Evolutionary conservation across 805 yeast genomes (phyloP).

Genomic region (Brettanomyces sp.): DNA sequence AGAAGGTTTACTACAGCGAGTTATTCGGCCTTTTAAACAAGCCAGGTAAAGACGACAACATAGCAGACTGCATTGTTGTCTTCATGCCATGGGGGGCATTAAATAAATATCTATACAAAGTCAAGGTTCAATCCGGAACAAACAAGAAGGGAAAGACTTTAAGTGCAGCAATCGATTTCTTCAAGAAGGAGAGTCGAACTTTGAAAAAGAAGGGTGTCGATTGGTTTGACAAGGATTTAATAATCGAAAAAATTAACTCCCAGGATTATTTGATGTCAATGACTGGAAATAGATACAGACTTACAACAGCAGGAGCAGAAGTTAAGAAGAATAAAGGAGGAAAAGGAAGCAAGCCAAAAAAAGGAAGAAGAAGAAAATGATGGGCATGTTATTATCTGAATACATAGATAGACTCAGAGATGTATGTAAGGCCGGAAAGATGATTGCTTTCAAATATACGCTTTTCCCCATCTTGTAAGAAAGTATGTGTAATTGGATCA

Average conservation of each 20-base stretch:
- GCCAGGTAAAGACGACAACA: slow-evolving; percentile 39
- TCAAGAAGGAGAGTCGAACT: slow-evolving; percentile 29
- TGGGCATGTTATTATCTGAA: neutral
- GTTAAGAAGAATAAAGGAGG: slow-evolving; percentile 7
- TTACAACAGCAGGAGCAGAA: slow-evolving; percentile 44
- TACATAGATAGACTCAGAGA: neutral
- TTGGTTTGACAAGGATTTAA: slow-evolving; percentile 63
- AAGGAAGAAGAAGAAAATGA: slow-evolving; percentile 13
- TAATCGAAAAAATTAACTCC: slow-evolving; percentile 47
- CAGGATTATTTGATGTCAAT: slow-evolving; percentile 58
- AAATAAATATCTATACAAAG: slow-evolving; percentile 65
- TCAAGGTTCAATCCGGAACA: slow-evolving; percentile 70
- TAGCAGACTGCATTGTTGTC: slow-evolving; percentile 64
- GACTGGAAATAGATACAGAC: slow-evolving; percentile 64
- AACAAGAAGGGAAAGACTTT: slow-evolving; percentile 85
- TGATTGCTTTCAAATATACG: too few relatives aligned
- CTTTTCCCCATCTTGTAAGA: too few relatives aligned
- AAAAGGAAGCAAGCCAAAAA: slow-evolving; percentile 13
- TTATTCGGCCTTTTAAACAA: slow-evolving; percentile 28
- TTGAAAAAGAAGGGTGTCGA: slow-evolving; percentile 31
- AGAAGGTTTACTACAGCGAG: slow-evolving; percentile 18
- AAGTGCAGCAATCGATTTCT: slow-evolving; percentile 53
- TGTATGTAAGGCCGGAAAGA: too few relatives aligned
- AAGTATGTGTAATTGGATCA: neutral
- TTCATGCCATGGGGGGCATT: slow-evolving; percentile 91